Percentiles rank a stretch among this genome's conserved stretches.
Evolutionary conservation across 176 grass and related monocot genomes (phyloP).

Genomic region (Themeda triandra): DNA sequence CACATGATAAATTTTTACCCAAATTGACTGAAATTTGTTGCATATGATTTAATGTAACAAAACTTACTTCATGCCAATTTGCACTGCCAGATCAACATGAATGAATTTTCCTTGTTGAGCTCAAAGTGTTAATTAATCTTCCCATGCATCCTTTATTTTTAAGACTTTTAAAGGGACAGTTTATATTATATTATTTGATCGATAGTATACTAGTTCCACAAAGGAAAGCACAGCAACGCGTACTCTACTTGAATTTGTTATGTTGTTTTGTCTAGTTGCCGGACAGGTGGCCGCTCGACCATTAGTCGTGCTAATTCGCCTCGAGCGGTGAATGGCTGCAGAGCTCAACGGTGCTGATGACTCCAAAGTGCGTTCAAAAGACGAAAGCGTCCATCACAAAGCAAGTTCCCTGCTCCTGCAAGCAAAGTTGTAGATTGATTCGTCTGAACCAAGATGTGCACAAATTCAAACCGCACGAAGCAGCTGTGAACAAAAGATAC

Average conservation of each 20-base stretch:
- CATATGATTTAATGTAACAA: too few species aligned
- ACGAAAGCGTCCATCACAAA: slow-evolving; percentile 1
- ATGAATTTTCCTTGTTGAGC: not conserved
- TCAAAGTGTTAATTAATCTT: not conserved
- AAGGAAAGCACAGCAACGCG: not conserved
- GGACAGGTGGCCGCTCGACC: not conserved
- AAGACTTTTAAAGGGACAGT: not conserved
- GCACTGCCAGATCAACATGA: too few species aligned
- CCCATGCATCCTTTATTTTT: not conserved
- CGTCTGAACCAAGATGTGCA: not conserved
- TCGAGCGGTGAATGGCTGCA: not conserved
- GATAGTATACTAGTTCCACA: not conserved
- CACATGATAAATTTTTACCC: too few species aligned
- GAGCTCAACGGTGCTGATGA: not conserved
- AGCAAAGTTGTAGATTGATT: not conserved
- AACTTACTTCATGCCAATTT: too few species aligned
- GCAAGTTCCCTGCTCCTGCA: not conserved
- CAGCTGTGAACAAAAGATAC: too few species aligned
- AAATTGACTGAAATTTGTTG: too few species aligned
- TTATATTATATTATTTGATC: not conserved
- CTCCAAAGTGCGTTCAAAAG: too few species aligned
- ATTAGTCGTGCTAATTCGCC: not conserved
- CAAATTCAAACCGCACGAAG: not conserved
- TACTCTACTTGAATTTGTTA: not conserved
- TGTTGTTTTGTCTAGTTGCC: not conserved